phyloP scores from a whole-genome alignment of 2,329 filamentous ascomycete species.

The Coniella lustricola region DNA sequence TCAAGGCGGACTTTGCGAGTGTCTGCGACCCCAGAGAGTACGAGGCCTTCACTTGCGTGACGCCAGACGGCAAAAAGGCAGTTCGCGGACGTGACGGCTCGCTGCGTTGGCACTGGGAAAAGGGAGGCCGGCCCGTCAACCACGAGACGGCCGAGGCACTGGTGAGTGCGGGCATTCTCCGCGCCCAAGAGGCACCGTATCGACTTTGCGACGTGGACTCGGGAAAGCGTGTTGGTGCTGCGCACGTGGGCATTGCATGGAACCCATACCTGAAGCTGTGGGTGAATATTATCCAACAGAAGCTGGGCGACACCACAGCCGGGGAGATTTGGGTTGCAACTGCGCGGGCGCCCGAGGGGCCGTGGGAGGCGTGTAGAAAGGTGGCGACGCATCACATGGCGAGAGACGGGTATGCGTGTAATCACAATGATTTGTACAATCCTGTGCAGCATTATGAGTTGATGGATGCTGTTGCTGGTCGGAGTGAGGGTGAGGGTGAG shows the following conservation, averaged over 20 bases:
- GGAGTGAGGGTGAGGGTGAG: too few species aligned
- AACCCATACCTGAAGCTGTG: conserved; percentile 12
- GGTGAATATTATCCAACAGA: conserved; percentile 13
- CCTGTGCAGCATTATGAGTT: conserved; percentile 15
- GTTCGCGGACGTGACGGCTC: conserved; percentile 5
- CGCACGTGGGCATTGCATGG: conserved; percentile 13
- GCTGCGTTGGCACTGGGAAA: conserved; percentile 12
- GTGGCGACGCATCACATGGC: conserved; percentile 14
- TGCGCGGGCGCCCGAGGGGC: conserved; percentile 10
- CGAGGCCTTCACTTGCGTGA: conserved; percentile 14
- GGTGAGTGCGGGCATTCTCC: conserved; percentile 3
- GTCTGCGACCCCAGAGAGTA: conserved; percentile 12
- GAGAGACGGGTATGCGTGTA: conserved; percentile 3
- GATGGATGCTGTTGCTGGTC: neutral
- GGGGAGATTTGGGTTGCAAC: conserved; percentile 14
- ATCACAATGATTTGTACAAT: conserved; percentile 15
- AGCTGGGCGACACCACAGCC: conserved; percentile 5
- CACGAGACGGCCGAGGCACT: conserved; percentile 8
- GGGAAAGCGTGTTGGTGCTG: conserved; percentile 3
- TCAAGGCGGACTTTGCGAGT: conserved; percentile 9
- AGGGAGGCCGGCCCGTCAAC: conserved; percentile 12
- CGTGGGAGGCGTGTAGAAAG: conserved; percentile 11
- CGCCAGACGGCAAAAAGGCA: conserved; percentile 1
- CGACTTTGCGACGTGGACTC: conserved; percentile 7
- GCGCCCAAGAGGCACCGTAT: conserved; percentile 11